Evolutionary conservation across 371 early-diverging fungal genomes (phyloP).

Genomic region (Cokeromyces recurvatus): DNA sequence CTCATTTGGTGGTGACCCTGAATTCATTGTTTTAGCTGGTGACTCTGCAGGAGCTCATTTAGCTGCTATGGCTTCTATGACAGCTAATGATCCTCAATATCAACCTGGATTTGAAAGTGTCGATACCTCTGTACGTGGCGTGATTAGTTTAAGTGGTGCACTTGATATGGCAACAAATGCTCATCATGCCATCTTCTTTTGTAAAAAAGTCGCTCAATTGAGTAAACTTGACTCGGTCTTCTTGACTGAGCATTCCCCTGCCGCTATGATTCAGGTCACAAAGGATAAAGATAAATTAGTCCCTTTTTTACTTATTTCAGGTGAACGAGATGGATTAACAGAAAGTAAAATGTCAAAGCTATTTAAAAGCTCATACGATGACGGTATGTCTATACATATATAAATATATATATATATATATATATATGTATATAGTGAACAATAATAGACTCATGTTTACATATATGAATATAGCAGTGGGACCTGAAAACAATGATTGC

Average conservation of each 20-base stretch:
- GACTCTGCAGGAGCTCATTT: slow-evolving; percentile 71
- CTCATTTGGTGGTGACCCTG: slow-evolving; percentile 67
- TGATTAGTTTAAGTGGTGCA: slow-evolving; percentile 42
- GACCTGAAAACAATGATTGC: background rate
- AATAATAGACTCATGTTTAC: too few relatives aligned
- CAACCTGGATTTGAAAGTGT: slow-evolving; percentile 71
- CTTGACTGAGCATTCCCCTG: slow-evolving; percentile 46
- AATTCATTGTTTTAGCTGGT: slow-evolving; percentile 59
- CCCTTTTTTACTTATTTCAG: slow-evolving; percentile 27
- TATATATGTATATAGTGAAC: too few relatives aligned
- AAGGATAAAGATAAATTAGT: slow-evolving; percentile 17
- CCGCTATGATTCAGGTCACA: slow-evolving; percentile 9
- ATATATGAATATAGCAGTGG: too few relatives aligned
- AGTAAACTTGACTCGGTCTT: slow-evolving; percentile 33
- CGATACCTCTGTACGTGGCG: slow-evolving; percentile 63
- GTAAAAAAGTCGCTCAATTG: slow-evolving; percentile 28
- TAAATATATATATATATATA: too few relatives aligned
- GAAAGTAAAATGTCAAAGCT: slow-evolving; percentile 10
- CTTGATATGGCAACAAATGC: slow-evolving; percentile 34
- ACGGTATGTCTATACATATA: too few relatives aligned
- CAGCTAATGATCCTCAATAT: slow-evolving; percentile 53
- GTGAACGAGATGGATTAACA: slow-evolving; percentile 32
- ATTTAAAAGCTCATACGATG: slow-evolving; percentile 24
- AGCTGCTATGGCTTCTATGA: slow-evolving; percentile 61
- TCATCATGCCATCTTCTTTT: slow-evolving; percentile 26